Evolutionary conservation across 148 eudicot species (phyloP).

Genomic region (Arbutus unedo): DNA sequence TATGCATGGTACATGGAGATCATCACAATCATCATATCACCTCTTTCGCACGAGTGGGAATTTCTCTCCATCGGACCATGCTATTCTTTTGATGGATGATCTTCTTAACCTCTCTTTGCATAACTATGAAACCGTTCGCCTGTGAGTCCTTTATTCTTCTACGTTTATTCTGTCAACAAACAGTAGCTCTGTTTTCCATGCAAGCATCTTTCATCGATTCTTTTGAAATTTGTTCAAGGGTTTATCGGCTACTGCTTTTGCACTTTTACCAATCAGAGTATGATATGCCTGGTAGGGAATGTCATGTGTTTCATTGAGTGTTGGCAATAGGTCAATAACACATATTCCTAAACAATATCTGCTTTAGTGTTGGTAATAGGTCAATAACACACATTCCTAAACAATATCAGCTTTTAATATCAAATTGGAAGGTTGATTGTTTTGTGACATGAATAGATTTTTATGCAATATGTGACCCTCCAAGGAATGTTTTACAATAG

Average conservation of each 20-base stretch:
- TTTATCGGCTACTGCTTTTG: not conserved
- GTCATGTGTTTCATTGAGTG: not conserved
- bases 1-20: constrained; percentile 94
- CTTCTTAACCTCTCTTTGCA: constrained; percentile 78
- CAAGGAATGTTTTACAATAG: not conserved
- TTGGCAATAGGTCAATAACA: not conserved
- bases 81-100: constrained; percentile 68
- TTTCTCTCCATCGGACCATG: constrained; percentile 64
- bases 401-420: not conserved
- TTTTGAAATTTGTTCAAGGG: not conserved
- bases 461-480: not conserved
- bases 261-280: not conserved
- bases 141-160: constrained; percentile 49
- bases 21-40: constrained; percentile 92
- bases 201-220: not conserved
- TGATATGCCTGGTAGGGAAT: not conserved
- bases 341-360: too few species aligned
- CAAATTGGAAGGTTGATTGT: not conserved
- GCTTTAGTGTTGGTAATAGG: not conserved
- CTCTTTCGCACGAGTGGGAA: constrained; percentile 64
- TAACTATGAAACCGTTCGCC: constrained; percentile 91
- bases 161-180: not conserved
- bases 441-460: not conserved
- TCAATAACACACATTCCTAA: not conserved
- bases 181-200: not conserved